phyloP scores from a whole-genome alignment of 441 rosid species.

The Francoa sonchifolia region DNA sequence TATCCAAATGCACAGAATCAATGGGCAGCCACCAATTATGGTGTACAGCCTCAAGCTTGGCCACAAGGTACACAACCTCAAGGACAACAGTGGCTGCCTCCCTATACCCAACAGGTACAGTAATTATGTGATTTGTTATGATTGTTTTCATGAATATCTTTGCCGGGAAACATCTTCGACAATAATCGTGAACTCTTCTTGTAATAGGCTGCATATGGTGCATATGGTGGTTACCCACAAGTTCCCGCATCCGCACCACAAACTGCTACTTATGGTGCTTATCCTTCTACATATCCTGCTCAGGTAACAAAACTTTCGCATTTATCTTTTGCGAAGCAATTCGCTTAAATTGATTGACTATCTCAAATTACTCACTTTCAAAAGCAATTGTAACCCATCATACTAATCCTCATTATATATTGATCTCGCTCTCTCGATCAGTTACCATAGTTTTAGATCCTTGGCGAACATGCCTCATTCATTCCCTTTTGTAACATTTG shows the following conservation, averaged over 20 bases:
- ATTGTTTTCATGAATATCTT: too few relatives aligned
- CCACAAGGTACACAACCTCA: constrained; percentile 58
- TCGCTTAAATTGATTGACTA: not conserved
- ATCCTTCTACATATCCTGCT: constrained; percentile 63
- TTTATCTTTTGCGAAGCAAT: not conserved
- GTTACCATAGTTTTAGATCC: too few relatives aligned
- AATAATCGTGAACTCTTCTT: too few relatives aligned
- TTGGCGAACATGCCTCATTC: too few relatives aligned
- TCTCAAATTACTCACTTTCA: too few relatives aligned
- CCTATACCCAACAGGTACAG: constrained; percentile 61
- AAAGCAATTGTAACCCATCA: too few relatives aligned
- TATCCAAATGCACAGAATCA: constrained; percentile 65
- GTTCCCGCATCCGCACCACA: constrained; percentile 55
- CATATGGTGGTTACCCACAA: constrained; percentile 68
- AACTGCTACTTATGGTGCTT: constrained; percentile 60
- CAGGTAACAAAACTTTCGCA: constrained; percentile 38
- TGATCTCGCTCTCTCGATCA: too few relatives aligned
- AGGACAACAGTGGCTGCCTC: constrained; percentile 66
- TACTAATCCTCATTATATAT: too few relatives aligned
- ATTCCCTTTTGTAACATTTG: constrained; percentile 3
- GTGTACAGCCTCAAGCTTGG: constrained; percentile 83
- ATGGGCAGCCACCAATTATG: constrained; percentile 82
- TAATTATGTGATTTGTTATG: not conserved
- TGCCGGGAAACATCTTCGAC: too few relatives aligned
- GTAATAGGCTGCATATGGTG: constrained; percentile 23